phyloP scores from a whole-genome alignment of 108 stramenopile species.

The Asterionellopsis glacialis region DNA sequence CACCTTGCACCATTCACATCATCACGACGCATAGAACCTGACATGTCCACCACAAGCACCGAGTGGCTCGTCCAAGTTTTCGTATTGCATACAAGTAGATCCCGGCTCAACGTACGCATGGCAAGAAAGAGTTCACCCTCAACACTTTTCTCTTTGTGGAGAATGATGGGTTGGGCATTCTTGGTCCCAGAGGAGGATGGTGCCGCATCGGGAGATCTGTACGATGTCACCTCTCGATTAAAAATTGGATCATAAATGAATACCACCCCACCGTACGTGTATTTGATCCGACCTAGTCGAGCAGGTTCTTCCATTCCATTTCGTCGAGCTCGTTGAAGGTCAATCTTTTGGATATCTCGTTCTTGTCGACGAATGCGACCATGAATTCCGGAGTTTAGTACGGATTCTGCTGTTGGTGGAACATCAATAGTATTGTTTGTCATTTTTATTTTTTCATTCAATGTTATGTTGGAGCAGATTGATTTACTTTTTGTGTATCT shows the following conservation, averaged over 20 bases:
- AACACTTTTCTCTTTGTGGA: slow-evolving; percentile 16
- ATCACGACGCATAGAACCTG: slow-evolving; percentile 37
- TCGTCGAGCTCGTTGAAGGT: slow-evolving; percentile 39
- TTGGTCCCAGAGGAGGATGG: slow-evolving; percentile 24
- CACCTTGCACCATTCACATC: slow-evolving; percentile 45
- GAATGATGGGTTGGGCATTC: slow-evolving; percentile 21
- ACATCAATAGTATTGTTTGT: too few species aligned
- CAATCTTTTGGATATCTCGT: slow-evolving; percentile 44
- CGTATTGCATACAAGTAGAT: neutral
- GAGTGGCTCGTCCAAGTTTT: slow-evolving; percentile 37
- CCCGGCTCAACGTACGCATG: neutral
- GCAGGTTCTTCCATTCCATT: slow-evolving; percentile 37
- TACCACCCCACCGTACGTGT: slow-evolving; percentile 40
- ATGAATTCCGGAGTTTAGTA: slow-evolving; percentile 11
- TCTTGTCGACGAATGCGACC: slow-evolving; percentile 35
- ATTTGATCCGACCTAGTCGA: slow-evolving; percentile 32
- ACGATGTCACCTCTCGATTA: slow-evolving; percentile 39
- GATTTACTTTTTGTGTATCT: too few species aligned
- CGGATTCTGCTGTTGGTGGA: too few species aligned
- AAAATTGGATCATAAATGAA: slow-evolving; percentile 35
- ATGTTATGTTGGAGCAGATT: too few species aligned
- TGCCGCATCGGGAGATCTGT: slow-evolving; percentile 3
- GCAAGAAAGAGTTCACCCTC: neutral
- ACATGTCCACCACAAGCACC: slow-evolving; percentile 52
- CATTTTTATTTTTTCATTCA: too few species aligned